phyloP scores from a whole-genome alignment of 176 grass and related monocot genomes.

The Carex scoparia region DNA sequence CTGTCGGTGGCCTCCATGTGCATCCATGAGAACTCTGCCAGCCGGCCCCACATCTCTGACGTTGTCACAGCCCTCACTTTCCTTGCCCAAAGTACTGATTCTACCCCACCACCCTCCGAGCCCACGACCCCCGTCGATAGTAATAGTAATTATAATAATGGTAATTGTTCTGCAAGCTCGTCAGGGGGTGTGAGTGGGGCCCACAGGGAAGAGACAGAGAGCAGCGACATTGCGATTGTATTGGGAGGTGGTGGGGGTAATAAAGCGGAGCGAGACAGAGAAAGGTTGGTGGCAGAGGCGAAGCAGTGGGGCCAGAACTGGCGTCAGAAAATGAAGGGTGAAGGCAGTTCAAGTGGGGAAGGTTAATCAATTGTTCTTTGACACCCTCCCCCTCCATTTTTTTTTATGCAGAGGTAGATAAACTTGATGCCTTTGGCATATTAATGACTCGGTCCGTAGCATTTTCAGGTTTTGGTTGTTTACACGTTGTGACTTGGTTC shows the following conservation, averaged over 20 bases:
- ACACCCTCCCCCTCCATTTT: neutral
- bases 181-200: slow-evolving; percentile 29
- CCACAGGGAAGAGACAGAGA: slow-evolving; percentile 29
- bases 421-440: slow-evolving; percentile 6
- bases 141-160: slow-evolving; percentile 23
- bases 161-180: slow-evolving; percentile 23
- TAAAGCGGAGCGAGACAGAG: slow-evolving; percentile 58
- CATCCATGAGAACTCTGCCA: slow-evolving; percentile 74
- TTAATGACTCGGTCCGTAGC: neutral
- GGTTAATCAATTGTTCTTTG: neutral
- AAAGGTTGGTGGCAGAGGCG: slow-evolving; percentile 84
- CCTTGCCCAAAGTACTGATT: slow-evolving; percentile 58
- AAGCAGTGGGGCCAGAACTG: slow-evolving; percentile 92
- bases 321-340: slow-evolving; percentile 55
- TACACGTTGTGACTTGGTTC: neutral
- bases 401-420: neutral
- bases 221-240: slow-evolving; percentile 42
- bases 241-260: neutral
- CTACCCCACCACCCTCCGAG: slow-evolving; percentile 1
- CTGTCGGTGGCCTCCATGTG: slow-evolving; percentile 86
- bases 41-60: slow-evolving; percentile 59
- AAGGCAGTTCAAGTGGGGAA: slow-evolving; percentile 4
- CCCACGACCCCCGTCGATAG: slow-evolving; percentile 25
- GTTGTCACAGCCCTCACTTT: slow-evolving; percentile 80
- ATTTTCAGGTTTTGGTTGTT: slow-evolving; percentile 18